These are phyloP conservation scores for Podospora pseudopauciseta DNA, from an alignment of 495 filamentous ascomycete species.

Conservation along the genomic window DNA sequence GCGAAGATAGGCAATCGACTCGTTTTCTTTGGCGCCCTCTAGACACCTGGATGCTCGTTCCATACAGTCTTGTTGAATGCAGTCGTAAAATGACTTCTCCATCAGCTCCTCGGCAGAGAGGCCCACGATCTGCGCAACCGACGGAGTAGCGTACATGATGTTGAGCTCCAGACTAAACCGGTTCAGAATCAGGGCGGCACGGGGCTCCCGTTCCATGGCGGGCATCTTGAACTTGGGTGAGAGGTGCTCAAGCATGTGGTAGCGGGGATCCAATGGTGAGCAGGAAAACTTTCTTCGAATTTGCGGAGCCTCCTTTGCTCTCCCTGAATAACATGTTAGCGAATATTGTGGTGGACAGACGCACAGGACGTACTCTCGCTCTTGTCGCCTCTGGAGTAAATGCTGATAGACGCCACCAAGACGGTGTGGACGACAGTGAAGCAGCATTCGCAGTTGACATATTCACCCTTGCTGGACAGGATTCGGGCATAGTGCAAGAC, in stretches of 20 bases:
- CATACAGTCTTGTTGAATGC: constrained; percentile 72
- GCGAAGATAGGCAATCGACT: constrained; percentile 89
- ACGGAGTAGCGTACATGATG: constrained; percentile 83
- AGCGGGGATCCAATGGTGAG: constrained; percentile 78
- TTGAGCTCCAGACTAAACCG: constrained; percentile 78
- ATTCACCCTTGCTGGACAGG: constrained; percentile 63
- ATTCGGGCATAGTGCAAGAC: constrained; percentile 77
- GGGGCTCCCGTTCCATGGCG: constrained; percentile 67
- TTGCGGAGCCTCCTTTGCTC: constrained; percentile 73
- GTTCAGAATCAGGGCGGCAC: constrained; percentile 82
- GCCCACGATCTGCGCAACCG: constrained; percentile 68
- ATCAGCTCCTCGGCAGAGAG: constrained; percentile 60
- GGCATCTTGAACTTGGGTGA: constrained; percentile 75
- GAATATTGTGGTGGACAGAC: not conserved
- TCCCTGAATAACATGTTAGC: constrained; percentile 49
- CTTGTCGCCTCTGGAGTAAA: constrained; percentile 65
- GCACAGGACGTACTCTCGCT: constrained; percentile 60
- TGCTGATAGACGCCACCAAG: constrained; percentile 77
- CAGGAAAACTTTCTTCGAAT: constrained; percentile 76
- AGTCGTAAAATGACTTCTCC: constrained; percentile 75
- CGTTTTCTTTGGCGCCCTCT: constrained; percentile 86
- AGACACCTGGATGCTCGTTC: constrained; percentile 71
- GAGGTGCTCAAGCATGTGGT: constrained; percentile 85
- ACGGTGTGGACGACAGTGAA: constrained; percentile 88
- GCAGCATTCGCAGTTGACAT: constrained; percentile 82